Base-by-base conservation (phyloP, 352 stramenopile species). In the Phytophthora europaea region DNA sequence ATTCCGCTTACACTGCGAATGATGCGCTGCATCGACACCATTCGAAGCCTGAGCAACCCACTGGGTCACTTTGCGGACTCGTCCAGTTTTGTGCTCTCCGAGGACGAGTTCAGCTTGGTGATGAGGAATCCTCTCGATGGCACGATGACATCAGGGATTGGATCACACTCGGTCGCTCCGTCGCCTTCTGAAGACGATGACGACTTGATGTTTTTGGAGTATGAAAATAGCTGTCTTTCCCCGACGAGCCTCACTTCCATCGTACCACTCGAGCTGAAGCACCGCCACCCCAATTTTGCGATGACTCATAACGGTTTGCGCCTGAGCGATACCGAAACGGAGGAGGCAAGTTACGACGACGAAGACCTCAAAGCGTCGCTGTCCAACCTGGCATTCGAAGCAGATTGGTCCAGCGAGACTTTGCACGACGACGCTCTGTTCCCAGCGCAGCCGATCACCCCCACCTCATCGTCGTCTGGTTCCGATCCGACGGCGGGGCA, bases 1-100 rank as follows among this genome's bases (percentile, higher is more conserved):
- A 74, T 92, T 26, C 81, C 89, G 18, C 65, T 94, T 5, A 92
- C 86, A 36, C 70, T 96, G 33, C 87, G 89, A 4, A 76, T 96
- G 63, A 81, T 91, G 72, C 87, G 89, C 38, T 96, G 89, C 65
- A 93, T 96, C 54, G 89, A 96, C 65, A 90, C 85, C 2, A 85
- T 94, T 38, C 81, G 72, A 20, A 79, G 82, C 28, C 60, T 84
- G 26, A 79, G 75, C 23, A 76, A 53, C 20, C 51, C 80, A n/a
- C 63, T 87, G 12, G 65, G 78, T 20, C 72, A 77, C 3, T 96
- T 94, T 56, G 85, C 85, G 0, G 86, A 96, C 71, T 79, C 80
- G 31, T 94, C 87, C 1, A 90, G 81, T 51, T 94, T 96, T 58
- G 83, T 94, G 55, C 75, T 94, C 2, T 83, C 76, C 4, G 83